Evolutionary conservation across 345 rosid species (phyloP).

Genomic region (Raphanus sativus): DNA sequence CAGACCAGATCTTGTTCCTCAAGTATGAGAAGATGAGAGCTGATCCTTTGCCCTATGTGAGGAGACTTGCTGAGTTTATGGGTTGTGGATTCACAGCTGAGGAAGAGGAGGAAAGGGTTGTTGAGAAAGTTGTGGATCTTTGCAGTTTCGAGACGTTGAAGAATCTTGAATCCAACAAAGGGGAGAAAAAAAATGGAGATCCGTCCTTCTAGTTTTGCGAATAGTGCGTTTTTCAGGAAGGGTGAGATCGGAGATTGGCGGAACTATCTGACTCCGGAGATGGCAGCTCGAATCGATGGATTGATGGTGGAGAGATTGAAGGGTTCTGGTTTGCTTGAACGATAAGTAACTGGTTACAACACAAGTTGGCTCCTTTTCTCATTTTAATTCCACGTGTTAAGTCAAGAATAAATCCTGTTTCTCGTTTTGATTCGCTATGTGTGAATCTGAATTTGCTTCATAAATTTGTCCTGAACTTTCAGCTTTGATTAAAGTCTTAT

Average conservation of each 20-base stretch:
- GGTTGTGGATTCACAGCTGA: not conserved
- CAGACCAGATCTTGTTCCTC: not conserved
- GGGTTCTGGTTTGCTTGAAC: conserved; percentile 20
- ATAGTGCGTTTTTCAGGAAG: conserved; percentile 23
- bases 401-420: not conserved
- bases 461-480: not conserved
- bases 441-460: not conserved
- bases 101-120: not conserved
- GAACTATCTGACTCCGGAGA: conserved; percentile 25
- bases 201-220: not conserved
- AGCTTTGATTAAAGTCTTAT: not conserved
- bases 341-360: not conserved
- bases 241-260: conserved; percentile 41
- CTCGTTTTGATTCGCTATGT: not conserved
- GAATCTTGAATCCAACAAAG: not conserved
- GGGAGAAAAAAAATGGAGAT: not conserved
- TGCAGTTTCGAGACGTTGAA: not conserved
- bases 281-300: conserved; percentile 16
- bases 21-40: not conserved
- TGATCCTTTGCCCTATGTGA: not conserved
- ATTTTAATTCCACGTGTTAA: not conserved
- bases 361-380: not conserved
- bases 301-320: not conserved
- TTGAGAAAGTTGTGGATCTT: not conserved
- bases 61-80: not conserved